These are phyloP conservation scores for Fonsecaea pugnacius DNA, from an alignment of 2,329 filamentous ascomycete genomes.

Conservation along the genomic window DNA sequence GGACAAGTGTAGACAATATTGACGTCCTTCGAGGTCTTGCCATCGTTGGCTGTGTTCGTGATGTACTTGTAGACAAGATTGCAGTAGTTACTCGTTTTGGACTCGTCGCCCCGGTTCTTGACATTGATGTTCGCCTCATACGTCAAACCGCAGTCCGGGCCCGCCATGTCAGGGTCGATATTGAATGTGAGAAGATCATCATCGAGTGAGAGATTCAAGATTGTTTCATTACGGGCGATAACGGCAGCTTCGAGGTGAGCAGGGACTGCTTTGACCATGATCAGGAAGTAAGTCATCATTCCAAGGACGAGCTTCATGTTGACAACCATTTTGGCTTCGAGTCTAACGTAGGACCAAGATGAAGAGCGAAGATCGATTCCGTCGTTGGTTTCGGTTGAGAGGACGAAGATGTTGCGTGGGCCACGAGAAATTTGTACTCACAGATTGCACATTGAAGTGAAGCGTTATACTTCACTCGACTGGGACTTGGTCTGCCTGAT, in stretches of 20 bases:
- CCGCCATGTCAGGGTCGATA: neutral
- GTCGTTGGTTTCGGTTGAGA: neutral
- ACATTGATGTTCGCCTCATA: conserved; percentile 14
- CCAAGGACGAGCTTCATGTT: neutral
- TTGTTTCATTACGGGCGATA: neutral
- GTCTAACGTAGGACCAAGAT: neutral
- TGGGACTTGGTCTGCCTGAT: neutral
- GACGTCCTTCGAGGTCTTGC: conserved; percentile 14
- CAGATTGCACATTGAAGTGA: neutral
- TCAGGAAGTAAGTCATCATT: neutral
- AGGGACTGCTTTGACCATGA: neutral
- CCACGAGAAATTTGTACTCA: neutral
- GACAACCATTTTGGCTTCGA: neutral
- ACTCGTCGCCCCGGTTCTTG: conserved; percentile 4
- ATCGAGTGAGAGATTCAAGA: neutral
- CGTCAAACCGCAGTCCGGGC: neutral
- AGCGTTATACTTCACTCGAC: neutral
- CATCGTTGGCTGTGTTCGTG: conserved; percentile 1
- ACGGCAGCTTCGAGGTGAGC: neutral
- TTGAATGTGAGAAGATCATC: conserved; percentile 2
- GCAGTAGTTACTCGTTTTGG: conserved; percentile 2
- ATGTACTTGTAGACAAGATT: conserved; percentile 8
- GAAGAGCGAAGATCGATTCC: neutral
- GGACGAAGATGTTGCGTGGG: neutral
- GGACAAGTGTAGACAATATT: conserved; percentile 5